phyloP scores from a whole-genome alignment of 202 grass and related monocot species.

The Setaria viridis region DNA sequence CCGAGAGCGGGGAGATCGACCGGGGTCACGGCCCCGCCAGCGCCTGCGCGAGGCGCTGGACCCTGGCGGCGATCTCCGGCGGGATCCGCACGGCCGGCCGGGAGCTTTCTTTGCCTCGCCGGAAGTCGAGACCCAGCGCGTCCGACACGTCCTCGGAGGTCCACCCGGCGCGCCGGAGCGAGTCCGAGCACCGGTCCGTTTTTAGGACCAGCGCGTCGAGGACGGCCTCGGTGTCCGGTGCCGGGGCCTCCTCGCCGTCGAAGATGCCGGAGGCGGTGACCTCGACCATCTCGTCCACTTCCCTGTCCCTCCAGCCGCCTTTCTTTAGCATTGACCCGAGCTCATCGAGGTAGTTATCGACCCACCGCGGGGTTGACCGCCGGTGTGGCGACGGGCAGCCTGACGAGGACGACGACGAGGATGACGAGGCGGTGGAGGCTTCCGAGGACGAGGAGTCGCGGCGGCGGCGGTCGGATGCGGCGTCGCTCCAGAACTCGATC shows the following conservation, averaged over 20 bases:
- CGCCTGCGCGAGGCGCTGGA: slow-evolving; percentile 72
- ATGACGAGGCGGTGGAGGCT: slow-evolving; percentile 59
- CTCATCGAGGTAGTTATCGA: slow-evolving; percentile 80
- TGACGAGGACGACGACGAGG: slow-evolving; percentile 55
- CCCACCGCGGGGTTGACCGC: slow-evolving; percentile 65
- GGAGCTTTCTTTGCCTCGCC: slow-evolving; percentile 38
- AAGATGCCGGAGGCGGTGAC: slow-evolving; percentile 73
- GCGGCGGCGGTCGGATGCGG: slow-evolving; percentile 80
- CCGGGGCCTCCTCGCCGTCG: slow-evolving; percentile 56
- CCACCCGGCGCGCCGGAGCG: slow-evolving; percentile 84
- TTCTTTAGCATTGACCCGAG: slow-evolving; percentile 76
- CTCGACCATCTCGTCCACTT: slow-evolving; percentile 81
- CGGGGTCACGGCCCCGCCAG: slow-evolving; percentile 30
- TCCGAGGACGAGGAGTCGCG: slow-evolving; percentile 91
- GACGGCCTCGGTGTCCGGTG: slow-evolving; percentile 55
- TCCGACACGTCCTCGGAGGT: slow-evolving; percentile 91
- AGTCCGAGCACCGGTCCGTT: slow-evolving; percentile 80
- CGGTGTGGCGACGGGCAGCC: slow-evolving; percentile 43
- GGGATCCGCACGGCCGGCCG: slow-evolving; percentile 57
- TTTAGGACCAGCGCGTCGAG: slow-evolving; percentile 86
- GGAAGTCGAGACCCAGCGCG: slow-evolving; percentile 68
- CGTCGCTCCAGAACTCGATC: slow-evolving; percentile 99
- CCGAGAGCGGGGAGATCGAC: neutral
- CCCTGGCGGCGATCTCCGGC: slow-evolving; percentile 76
- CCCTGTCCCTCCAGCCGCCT: slow-evolving; percentile 90